phyloP scores from a whole-genome alignment of 2,329 filamentous ascomycete genomes.

The Alternaria sp. region DNA sequence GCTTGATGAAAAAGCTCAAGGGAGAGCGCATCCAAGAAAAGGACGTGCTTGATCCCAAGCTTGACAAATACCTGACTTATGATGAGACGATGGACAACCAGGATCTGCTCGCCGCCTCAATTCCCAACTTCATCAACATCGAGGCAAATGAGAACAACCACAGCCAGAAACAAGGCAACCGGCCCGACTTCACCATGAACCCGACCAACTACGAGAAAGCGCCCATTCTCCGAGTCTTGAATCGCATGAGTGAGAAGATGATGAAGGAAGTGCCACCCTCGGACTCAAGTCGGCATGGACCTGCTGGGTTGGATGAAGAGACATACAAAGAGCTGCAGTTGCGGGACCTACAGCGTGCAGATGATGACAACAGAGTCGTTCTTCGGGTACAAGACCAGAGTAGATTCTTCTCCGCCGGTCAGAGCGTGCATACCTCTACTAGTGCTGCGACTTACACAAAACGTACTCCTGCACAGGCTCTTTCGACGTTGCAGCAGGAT shows the following conservation, averaged over 20 bases:
- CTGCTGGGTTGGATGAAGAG: conserved; percentile 74
- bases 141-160: conserved; percentile 96
- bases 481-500: conserved; percentile 71
- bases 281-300: conserved; percentile 72
- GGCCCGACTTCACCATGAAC: conserved; percentile 89
- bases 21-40: conserved; percentile 85
- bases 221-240: conserved; percentile 88
- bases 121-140: conserved; percentile 90
- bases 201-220: conserved; percentile 77
- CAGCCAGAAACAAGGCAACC: conserved; percentile 85
- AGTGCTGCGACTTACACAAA: conserved; percentile 69
- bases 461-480: conserved; percentile 74
- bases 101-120: conserved; percentile 64
- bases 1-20: conserved; percentile 87
- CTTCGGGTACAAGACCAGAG: conserved; percentile 90
- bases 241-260: conserved; percentile 91
- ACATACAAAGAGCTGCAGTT: conserved; percentile 79
- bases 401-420: conserved; percentile 73
- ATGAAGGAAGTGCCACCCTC: conserved; percentile 85
- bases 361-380: conserved; percentile 78
- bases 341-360: conserved; percentile 79
- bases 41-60: conserved; percentile 78
- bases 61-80: conserved; percentile 84
- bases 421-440: conserved; percentile 54
- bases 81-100: conserved; percentile 66